These are phyloP conservation scores for Allantophomopsis cytisporea DNA, from an alignment of 2,329 filamentous ascomycete species.

Conservation along the genomic window DNA sequence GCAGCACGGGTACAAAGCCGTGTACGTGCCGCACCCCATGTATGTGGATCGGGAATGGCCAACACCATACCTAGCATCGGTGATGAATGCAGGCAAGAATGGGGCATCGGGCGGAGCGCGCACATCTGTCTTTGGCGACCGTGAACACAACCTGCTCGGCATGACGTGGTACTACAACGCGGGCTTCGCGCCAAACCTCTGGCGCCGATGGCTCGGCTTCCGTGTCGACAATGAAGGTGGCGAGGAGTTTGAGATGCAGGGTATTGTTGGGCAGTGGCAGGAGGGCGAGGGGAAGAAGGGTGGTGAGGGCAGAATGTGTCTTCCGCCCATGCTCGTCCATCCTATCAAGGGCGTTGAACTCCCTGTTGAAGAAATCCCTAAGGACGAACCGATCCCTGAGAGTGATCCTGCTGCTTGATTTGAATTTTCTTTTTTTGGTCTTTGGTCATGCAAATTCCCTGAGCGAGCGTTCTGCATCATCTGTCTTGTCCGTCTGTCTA, in stretches of 20 bases:
- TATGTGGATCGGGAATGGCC: constrained; percentile 86
- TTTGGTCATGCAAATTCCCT: too few relatives aligned
- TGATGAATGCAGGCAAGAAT: constrained; percentile 69
- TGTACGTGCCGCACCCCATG: constrained; percentile 79
- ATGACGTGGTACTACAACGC: constrained; percentile 89
- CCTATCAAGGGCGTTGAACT: constrained; percentile 68
- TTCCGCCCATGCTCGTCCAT: constrained; percentile 81
- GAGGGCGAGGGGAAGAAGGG: constrained; percentile 27
- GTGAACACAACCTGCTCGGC: constrained; percentile 80
- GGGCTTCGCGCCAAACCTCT: constrained; percentile 68
- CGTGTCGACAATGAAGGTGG: constrained; percentile 68
- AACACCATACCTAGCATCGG: constrained; percentile 57
- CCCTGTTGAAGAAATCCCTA: constrained; percentile 11
- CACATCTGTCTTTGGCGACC: constrained; percentile 64
- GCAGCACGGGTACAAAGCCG: constrained; percentile 86
- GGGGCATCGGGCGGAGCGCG: constrained; percentile 61
- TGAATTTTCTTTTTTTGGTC: too few relatives aligned
- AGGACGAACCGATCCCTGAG: constrained; percentile 10
- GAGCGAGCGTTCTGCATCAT: too few relatives aligned
- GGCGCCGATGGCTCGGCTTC: constrained; percentile 75
- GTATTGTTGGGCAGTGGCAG: constrained; percentile 35
- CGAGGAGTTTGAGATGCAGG: constrained; percentile 57
- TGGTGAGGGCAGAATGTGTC: constrained; percentile 76
- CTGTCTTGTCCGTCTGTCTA: too few relatives aligned
- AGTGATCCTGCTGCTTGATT: constrained; percentile 18